Percentiles rank a stretch among this genome's conserved stretches.
phyloP scores from a whole-genome alignment of 2,329 filamentous ascomycete genomes.

The Alternaria arbusti region DNA sequence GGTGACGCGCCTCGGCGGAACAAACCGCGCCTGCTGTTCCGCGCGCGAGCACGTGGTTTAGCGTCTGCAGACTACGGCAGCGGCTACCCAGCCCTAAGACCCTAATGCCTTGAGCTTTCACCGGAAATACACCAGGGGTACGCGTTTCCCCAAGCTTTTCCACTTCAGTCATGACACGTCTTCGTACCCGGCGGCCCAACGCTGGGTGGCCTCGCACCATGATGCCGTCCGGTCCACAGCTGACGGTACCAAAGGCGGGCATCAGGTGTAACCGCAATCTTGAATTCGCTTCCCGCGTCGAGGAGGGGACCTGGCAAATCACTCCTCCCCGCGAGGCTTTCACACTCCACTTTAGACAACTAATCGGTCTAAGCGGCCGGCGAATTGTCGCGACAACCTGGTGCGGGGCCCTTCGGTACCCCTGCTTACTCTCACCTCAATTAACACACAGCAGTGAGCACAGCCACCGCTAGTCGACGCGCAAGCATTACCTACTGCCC shows the following conservation, averaged over 20 bases:
- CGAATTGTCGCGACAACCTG: background rate
- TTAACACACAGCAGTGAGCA: slow-evolving; percentile 24
- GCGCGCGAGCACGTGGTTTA: slow-evolving; percentile 20
- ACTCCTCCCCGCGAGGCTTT: background rate
- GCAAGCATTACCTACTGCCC: slow-evolving; percentile 6
- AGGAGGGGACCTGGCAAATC: slow-evolving; percentile 13
- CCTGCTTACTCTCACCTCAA: slow-evolving; percentile 21
- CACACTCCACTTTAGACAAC: slow-evolving; percentile 10
- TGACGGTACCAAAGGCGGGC: slow-evolving; percentile 18
- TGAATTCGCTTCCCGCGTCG: background rate
- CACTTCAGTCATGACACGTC: slow-evolving; percentile 14
- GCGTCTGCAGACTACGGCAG: slow-evolving; percentile 1
- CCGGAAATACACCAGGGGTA: slow-evolving; percentile 5
- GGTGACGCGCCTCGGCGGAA: slow-evolving; percentile 15
- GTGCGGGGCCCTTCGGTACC: slow-evolving; percentile 14
- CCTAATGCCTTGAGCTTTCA: background rate
- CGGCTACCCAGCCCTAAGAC: background rate
- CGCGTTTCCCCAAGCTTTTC: slow-evolving; percentile 1
- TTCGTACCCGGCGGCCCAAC: slow-evolving; percentile 1
- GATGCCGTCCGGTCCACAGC: slow-evolving; percentile 7
- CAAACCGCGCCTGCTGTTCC: slow-evolving; percentile 2
- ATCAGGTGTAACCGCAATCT: background rate
- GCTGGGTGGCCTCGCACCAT: slow-evolving; percentile 2
- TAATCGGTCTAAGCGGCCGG: background rate
- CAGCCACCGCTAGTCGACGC: slow-evolving; percentile 25